phyloP scores from a whole-genome alignment of 768 basidiomycete species.

The Lactifluus volemus region DNA sequence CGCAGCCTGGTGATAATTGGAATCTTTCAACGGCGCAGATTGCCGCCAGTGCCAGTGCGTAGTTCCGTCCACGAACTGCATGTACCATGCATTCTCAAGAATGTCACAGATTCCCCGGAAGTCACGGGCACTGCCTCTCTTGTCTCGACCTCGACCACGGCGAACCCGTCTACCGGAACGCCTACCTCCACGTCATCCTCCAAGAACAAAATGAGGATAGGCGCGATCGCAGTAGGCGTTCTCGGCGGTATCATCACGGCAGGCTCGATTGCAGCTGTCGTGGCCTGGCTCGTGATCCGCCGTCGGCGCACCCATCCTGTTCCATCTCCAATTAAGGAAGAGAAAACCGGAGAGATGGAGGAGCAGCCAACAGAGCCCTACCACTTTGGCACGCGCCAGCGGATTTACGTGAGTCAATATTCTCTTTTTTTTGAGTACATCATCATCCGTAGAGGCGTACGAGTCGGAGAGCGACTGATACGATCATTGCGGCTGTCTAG shows the following conservation, averaged over 20 bases:
- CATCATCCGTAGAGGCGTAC: neutral
- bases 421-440: neutral
- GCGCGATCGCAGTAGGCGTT: conserved; percentile 52
- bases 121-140: neutral
- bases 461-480: neutral
- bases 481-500: neutral
- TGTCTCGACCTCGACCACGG: neutral
- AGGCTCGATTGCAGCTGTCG: conserved; percentile 32
- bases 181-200: neutral
- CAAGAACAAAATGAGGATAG: conserved; percentile 28
- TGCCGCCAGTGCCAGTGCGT: conserved; percentile 1
- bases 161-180: neutral
- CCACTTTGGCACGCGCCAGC: neutral
- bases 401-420: conserved; percentile 12
- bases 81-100: neutral
- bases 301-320: conserved; percentile 24
- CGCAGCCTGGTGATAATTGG: conserved; percentile 5
- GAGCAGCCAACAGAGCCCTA: neutral
- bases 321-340: conserved; percentile 16
- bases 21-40: neutral
- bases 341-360: neutral
- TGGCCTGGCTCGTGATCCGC: conserved; percentile 33
- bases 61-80: neutral
- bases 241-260: conserved; percentile 44
- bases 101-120: conserved; percentile 3